These are phyloP conservation scores for Lycium barbarum DNA, from an alignment of 257 asterid genomes.

Conservation along the genomic window DNA sequence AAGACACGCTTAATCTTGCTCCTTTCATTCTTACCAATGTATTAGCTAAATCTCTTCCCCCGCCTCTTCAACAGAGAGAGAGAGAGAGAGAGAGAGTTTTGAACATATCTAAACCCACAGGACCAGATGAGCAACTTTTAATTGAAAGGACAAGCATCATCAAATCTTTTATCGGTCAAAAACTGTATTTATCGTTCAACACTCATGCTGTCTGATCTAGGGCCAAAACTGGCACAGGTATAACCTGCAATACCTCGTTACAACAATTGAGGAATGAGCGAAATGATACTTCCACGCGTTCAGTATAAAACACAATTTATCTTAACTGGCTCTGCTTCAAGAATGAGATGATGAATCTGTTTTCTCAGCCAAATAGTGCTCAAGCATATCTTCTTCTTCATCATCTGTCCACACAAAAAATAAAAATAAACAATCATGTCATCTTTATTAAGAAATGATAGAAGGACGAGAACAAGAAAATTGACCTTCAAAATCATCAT, in stretches of 20 bases:
- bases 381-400: slow-evolving; percentile 96
- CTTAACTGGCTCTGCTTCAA: slow-evolving; percentile 34
- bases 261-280: slow-evolving; percentile 9
- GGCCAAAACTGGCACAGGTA: slow-evolving; percentile 30
- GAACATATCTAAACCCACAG: background rate
- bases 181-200: background rate
- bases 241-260: background rate
- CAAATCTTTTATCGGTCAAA: background rate
- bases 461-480: slow-evolving; percentile 16
- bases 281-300: background rate
- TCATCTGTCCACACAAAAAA: slow-evolving; percentile 51
- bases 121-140: background rate
- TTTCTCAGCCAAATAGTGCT: slow-evolving; percentile 91
- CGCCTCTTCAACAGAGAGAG: background rate
- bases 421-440: background rate
- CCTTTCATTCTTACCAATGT: background rate
- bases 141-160: background rate
- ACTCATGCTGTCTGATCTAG: background rate
- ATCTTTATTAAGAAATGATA: slow-evolving; percentile 3
- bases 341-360: slow-evolving; percentile 56
- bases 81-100: background rate
- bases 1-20: background rate
- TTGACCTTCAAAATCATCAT: slow-evolving; percentile 85
- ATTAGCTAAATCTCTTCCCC: background rate
- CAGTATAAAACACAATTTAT: background rate